Evolutionary conservation across 2,329 filamentous ascomycete species (phyloP).

Genomic region (Helminthosporium solani): DNA sequence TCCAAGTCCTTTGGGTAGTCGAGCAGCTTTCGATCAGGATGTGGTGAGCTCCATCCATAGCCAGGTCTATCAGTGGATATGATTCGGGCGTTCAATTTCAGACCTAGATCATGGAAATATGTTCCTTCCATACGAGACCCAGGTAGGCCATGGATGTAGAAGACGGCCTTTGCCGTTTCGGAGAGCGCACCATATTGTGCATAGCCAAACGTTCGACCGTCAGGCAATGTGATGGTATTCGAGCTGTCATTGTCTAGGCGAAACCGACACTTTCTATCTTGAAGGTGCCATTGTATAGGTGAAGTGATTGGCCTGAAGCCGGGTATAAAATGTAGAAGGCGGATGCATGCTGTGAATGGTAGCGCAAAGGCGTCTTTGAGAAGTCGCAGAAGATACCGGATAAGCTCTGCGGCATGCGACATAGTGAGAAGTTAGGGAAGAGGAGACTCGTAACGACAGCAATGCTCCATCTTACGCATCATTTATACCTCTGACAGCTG

Average conservation of each 20-base stretch:
- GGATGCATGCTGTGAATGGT: not conserved
- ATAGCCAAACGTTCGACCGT: slow-evolving; percentile 42
- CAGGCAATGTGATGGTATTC: slow-evolving; percentile 31
- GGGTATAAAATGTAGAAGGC: not conserved
- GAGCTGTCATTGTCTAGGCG: slow-evolving; percentile 29
- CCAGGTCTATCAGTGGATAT: slow-evolving; percentile 32
- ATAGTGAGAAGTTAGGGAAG: not conserved
- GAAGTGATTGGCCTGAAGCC: not conserved
- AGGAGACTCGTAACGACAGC: not conserved
- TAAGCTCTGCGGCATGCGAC: not conserved
- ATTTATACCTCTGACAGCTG: not conserved
- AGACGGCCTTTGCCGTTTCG: slow-evolving; percentile 23
- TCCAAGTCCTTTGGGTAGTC: slow-evolving; percentile 28
- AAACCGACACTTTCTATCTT: slow-evolving; percentile 11
- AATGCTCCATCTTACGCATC: not conserved
- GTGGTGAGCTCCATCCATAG: slow-evolving; percentile 27
- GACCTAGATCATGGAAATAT: slow-evolving; percentile 20
- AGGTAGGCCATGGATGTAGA: slow-evolving; percentile 35
- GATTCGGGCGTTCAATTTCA: slow-evolving; percentile 25
- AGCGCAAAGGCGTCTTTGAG: not conserved
- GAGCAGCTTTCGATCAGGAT: slow-evolving; percentile 20
- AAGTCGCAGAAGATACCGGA: not conserved
- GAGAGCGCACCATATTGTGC: slow-evolving; percentile 29
- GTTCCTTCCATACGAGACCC: slow-evolving; percentile 33
- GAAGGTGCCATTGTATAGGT: not conserved